phyloP scores from a whole-genome alignment of 345 rosid genomes.

The Ailanthus altissimus region DNA sequence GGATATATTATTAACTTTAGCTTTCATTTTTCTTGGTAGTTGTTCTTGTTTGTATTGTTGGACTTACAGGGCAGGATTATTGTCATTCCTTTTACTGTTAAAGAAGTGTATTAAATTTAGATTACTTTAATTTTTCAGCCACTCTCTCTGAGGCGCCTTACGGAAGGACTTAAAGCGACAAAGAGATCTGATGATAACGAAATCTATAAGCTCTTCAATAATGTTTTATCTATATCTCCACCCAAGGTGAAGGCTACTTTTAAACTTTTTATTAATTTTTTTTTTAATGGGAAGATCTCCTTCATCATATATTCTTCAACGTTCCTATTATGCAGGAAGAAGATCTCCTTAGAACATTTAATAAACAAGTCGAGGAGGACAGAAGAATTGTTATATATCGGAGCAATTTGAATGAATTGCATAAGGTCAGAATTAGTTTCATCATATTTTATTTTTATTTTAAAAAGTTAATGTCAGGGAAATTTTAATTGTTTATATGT shows the following conservation, averaged over 20 bases:
- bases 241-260: constrained; percentile 59
- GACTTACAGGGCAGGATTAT: neutral
- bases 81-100: neutral
- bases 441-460: neutral
- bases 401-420: constrained; percentile 80
- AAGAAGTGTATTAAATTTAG: constrained; percentile 1
- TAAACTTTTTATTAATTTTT: neutral
- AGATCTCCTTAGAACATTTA: constrained; percentile 61
- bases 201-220: constrained; percentile 75
- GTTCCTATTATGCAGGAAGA: constrained; percentile 65
- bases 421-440: constrained; percentile 51
- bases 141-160: constrained; percentile 76
- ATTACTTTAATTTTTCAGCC: constrained; percentile 57
- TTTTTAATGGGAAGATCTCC: neutral
- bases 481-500: neutral
- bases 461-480: neutral
- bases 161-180: constrained; percentile 73
- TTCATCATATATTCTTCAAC: constrained; percentile 4
- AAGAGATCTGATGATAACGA: constrained; percentile 64
- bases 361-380: constrained; percentile 92
- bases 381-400: constrained; percentile 77
- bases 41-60: neutral
- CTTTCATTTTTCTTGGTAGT: neutral
- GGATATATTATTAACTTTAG: constrained; percentile 3
- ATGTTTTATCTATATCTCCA: constrained; percentile 66